Evolutionary conservation across 83 land plant species (phyloP), one percentile per base, ranked within the genome.

Genomic region (Diphasiastrum complanatum): DNA sequence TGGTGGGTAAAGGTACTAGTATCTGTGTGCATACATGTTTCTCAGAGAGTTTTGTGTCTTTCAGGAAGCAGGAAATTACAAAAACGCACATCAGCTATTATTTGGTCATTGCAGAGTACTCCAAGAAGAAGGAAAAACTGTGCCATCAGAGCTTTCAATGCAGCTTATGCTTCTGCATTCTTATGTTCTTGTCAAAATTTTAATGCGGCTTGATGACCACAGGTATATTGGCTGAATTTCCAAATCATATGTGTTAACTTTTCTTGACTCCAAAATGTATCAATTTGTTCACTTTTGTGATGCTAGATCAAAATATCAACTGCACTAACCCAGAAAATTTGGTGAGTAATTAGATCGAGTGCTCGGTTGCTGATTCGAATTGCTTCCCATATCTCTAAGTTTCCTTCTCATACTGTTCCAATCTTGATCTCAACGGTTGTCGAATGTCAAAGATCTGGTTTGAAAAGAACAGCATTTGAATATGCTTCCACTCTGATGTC

Each of bases 331-430:
- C n/a, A 41, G 18, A 14, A 1, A 14, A 1, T 18, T 41, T 41
- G 41, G n/a, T 27, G 28, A 25, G 40, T 22, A 34, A 28, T 25
- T 30, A 70, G 73, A 52, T 51, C 68, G 43, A 63, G 78, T 63
- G 60, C 78, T 31, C 30, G 62, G 22, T 53, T 75, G 61, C 32
- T 75, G 10, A 69, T 75, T 18, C 45, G 78, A 26, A 69, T 75
- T 30, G 66, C 71, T 45, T 51, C 38, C 16, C 55, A 63, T 53
- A 75, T 75, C 18, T 61, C 53, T 20, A 68, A 68, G 4, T 75
- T 75, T 56, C 78, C 78, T 25, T 60, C 73, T 29, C 78, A 75
- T 63, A 55, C 63, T 23, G 74, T 60, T n/a, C 78, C 68, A 36
- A 75, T 75, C 34, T 34, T 75, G 22, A 75, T 64, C 11, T 75